These are phyloP conservation scores for Apiospora pterosperma DNA, from an alignment of 2,329 filamentous ascomycete species.

Conservation along the genomic window DNA sequence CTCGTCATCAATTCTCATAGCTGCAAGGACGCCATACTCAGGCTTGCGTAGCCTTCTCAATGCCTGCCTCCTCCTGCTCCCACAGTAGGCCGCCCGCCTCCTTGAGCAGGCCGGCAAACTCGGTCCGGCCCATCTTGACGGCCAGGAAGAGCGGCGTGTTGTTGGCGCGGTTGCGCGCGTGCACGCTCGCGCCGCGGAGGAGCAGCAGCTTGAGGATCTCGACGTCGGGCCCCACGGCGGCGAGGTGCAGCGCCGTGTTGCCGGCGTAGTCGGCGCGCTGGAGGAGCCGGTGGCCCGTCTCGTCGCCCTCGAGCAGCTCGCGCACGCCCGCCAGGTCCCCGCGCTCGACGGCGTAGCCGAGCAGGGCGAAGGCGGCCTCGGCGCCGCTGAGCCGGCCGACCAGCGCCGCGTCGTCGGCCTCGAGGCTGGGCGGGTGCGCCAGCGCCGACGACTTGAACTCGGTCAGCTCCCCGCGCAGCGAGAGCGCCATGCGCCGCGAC, in stretches of 20 bases:
- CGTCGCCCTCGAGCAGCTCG: conserved; percentile 65
- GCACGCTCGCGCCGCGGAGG: conserved; percentile 61
- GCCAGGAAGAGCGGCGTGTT: conserved; percentile 66
- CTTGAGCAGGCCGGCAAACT: conserved; percentile 50
- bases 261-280: conserved; percentile 78
- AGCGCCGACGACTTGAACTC: conserved; percentile 71
- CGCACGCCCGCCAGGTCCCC: conserved; percentile 64
- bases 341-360: conserved; percentile 76
- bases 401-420: conserved; percentile 31
- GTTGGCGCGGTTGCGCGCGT: conserved; percentile 60
- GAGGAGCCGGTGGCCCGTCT: conserved; percentile 56
- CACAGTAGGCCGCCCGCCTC: conserved; percentile 60
- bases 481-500: conserved; percentile 66
- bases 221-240: conserved; percentile 48
- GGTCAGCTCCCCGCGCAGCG: conserved; percentile 82
- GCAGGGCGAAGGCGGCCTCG: conserved; percentile 66
- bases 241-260: conserved; percentile 65
- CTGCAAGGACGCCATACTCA: background rate
- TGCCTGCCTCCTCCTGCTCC: conserved; percentile 36
- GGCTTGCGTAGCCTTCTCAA: background rate
- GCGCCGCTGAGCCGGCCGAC: conserved; percentile 47
- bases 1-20: background rate
- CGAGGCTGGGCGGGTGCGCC: conserved; percentile 62
- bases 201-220: conserved; percentile 59
- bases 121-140: conserved; percentile 51